A percentile compares a stretch with the other conserved stretches of the same genome.
These are phyloP conservation scores for Citeromyces nyonsensis DNA, from an alignment of 805 yeast species.

Conservation along the genomic window DNA sequence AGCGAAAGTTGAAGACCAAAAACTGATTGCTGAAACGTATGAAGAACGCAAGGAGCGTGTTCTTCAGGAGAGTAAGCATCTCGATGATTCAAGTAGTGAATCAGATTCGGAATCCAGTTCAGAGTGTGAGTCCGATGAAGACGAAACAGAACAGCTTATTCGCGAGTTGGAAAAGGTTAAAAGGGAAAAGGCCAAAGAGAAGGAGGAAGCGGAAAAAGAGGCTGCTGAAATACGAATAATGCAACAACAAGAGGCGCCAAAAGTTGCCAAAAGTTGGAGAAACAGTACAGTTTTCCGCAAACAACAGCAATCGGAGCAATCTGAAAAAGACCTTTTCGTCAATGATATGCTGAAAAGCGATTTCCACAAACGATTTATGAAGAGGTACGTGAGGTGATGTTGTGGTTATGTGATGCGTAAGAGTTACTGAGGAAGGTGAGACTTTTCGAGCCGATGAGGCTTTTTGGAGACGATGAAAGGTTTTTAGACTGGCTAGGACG, in stretches of 20 bases:
- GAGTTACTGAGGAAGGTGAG: too few relatives aligned
- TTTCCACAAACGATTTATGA: slow-evolving; percentile 24
- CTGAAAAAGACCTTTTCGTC: slow-evolving; percentile 8
- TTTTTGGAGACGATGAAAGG: too few relatives aligned
- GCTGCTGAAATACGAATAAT: slow-evolving; percentile 8
- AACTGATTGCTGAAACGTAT: slow-evolving; percentile 1
- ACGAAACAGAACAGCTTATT: slow-evolving; percentile 36
- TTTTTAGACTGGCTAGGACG: too few relatives aligned
- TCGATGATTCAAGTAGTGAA: slow-evolving; percentile 4
- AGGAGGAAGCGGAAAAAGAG: slow-evolving; percentile 11
- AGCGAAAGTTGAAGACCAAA: neutral
- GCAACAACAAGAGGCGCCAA: slow-evolving; percentile 3
- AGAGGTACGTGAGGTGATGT: slow-evolving; percentile 17
- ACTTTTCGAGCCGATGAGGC: too few relatives aligned
- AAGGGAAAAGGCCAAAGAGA: slow-evolving; percentile 15
- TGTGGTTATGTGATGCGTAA: too few relatives aligned
- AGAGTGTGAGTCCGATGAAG: slow-evolving; percentile 14
- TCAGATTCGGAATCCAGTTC: slow-evolving; percentile 5
- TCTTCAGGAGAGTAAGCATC: slow-evolving; percentile 4
- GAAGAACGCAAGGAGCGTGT: slow-evolving; percentile 5
- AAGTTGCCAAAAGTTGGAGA: slow-evolving; percentile 15
- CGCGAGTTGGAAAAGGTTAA: slow-evolving; percentile 22
- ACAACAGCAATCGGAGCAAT: slow-evolving; percentile 11
- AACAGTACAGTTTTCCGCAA: slow-evolving; percentile 14
- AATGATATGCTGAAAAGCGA: slow-evolving; percentile 20